A percentile compares a stretch with the other conserved stretches of the same genome.
These are phyloP conservation scores for Esteya vermicola DNA, from an alignment of 2,329 filamentous ascomycete species.

Conservation along the genomic window DNA sequence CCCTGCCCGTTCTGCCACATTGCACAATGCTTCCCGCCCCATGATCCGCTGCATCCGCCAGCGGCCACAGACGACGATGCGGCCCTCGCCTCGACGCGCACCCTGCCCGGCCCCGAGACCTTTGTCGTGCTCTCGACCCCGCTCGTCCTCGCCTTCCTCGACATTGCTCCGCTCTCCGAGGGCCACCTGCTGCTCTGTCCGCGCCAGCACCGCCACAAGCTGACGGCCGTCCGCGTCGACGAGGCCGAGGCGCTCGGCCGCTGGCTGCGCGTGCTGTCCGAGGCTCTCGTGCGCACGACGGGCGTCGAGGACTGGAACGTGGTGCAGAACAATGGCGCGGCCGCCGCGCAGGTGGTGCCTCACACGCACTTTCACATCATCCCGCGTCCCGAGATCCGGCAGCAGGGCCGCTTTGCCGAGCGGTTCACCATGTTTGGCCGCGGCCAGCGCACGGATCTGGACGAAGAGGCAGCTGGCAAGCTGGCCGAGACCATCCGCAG, in stretches of 20 bases:
- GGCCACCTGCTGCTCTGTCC: slow-evolving; percentile 78
- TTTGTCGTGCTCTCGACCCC: slow-evolving; percentile 67
- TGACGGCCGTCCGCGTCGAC: slow-evolving; percentile 50
- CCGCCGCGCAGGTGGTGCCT: slow-evolving; percentile 82
- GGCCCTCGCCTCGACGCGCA: slow-evolving; percentile 18
- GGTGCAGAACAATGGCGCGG: slow-evolving; percentile 85
- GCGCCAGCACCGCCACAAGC: slow-evolving; percentile 60
- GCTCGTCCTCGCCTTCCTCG: slow-evolving; percentile 72
- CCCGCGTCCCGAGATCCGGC: slow-evolving; percentile 57
- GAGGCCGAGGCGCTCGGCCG: slow-evolving; percentile 55
- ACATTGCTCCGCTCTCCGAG: slow-evolving; percentile 75
- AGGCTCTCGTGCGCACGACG: slow-evolving; percentile 53
- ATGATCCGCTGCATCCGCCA: slow-evolving; percentile 28
- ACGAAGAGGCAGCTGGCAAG: slow-evolving; percentile 55
- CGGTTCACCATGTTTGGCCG: slow-evolving; percentile 76
- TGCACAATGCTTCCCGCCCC: slow-evolving; percentile 31
- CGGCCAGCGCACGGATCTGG: slow-evolving; percentile 57
- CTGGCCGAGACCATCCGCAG: slow-evolving; percentile 29
- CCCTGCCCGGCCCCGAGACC: slow-evolving; percentile 27
- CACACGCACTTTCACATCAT: slow-evolving; percentile 95
- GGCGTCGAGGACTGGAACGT: slow-evolving; percentile 84
- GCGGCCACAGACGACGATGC: slow-evolving; percentile 19
- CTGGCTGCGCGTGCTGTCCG: slow-evolving; percentile 57
- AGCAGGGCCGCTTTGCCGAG: slow-evolving; percentile 36
- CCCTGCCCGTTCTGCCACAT: slow-evolving; percentile 52